These are phyloP conservation scores for Gremmenia infestans DNA, from an alignment of 2,329 filamentous ascomycete species.

Conservation along the genomic window DNA sequence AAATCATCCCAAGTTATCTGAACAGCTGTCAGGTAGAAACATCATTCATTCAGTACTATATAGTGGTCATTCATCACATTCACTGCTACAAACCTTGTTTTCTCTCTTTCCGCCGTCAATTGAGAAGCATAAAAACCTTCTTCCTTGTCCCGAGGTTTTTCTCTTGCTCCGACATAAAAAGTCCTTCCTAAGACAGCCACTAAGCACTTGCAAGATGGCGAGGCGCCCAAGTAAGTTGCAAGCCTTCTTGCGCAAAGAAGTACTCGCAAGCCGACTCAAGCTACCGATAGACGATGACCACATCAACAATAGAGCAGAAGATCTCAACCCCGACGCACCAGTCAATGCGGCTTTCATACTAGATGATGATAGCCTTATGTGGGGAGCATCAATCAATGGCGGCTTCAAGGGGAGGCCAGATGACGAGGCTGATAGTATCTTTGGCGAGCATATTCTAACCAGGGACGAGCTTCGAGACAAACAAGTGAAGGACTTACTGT, in stretches of 20 bases:
- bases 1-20: too few species aligned
- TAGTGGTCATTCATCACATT: too few species aligned
- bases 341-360: not conserved
- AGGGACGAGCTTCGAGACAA: constrained; percentile 1
- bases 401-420: not conserved
- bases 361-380: not conserved
- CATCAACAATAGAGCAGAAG: not conserved
- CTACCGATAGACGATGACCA: not conserved
- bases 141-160: not conserved
- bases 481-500: not conserved
- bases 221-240: not conserved
- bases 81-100: not conserved
- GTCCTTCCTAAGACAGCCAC: not conserved
- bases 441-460: constrained; percentile 2
- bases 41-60: too few species aligned
- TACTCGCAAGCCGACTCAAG: constrained; percentile 6
- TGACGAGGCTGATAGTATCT: constrained; percentile 1
- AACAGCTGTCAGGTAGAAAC: too few species aligned
- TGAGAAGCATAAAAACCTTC: not conserved
- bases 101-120: not conserved
- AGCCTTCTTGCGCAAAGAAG: constrained; percentile 9
- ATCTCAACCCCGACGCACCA: not conserved
- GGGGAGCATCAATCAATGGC: not conserved
- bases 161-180: not conserved
- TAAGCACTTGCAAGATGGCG: not conserved